phyloP scores from a whole-genome alignment of 768 basidiomycete species.

The Termitomyces sp. region DNA sequence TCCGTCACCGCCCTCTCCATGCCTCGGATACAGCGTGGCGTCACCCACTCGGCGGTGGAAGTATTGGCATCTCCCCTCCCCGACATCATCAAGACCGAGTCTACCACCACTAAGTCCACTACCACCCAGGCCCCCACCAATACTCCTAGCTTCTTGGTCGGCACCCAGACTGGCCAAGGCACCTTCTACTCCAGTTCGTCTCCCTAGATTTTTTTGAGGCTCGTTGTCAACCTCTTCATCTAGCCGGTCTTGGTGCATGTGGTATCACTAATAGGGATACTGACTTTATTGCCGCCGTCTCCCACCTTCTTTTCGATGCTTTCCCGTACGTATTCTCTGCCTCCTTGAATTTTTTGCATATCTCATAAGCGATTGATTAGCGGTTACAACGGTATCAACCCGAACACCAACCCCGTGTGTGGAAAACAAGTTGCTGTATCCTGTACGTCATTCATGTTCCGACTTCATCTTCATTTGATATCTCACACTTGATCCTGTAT shows the following conservation, averaged over 20 bases:
- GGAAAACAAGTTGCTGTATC: slow-evolving; percentile 33
- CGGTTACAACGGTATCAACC: slow-evolving; percentile 50
- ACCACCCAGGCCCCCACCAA: neutral
- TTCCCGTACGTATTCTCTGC: slow-evolving; percentile 42
- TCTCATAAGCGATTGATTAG: slow-evolving; percentile 29
- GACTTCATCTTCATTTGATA: neutral
- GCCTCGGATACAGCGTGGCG: slow-evolving; percentile 34
- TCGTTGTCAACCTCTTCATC: slow-evolving; percentile 1
- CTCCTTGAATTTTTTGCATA: neutral
- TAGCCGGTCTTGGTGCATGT: slow-evolving; percentile 61
- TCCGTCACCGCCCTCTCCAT: slow-evolving; percentile 31
- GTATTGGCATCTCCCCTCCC: neutral
- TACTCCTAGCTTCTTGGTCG: slow-evolving; percentile 35
- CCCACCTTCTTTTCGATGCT: slow-evolving; percentile 45
- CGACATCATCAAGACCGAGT: neutral
- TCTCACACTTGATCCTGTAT: neutral
- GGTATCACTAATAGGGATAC: slow-evolving; percentile 47
- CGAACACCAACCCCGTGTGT: slow-evolving; percentile 76
- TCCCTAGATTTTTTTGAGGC: neutral
- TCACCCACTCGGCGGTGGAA: slow-evolving; percentile 37
- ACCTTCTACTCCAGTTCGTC: slow-evolving; percentile 47
- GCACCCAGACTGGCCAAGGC: slow-evolving; percentile 45
- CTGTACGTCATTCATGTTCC: slow-evolving; percentile 36
- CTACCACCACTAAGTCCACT: neutral
- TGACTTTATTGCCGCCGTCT: slow-evolving; percentile 55